phyloP scores from a whole-genome alignment of 805 yeast genomes.

The Candida wancherniae region DNA sequence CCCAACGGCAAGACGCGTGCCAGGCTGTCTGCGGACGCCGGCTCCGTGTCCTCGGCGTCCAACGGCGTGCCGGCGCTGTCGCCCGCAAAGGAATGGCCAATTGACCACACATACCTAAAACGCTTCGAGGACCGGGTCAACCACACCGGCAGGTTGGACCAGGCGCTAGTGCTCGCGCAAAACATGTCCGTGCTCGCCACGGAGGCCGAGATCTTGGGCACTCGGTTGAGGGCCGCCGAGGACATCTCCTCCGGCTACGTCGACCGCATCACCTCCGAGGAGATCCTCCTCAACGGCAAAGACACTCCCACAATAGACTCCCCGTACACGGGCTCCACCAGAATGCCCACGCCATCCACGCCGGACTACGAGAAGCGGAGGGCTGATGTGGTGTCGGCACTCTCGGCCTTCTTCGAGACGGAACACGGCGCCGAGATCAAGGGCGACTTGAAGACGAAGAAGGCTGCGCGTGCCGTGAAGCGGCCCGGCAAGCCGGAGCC shows the following conservation, averaged over 20 bases:
- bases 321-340: constrained; percentile 5
- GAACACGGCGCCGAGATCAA: no score
- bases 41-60: no score
- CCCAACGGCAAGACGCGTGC: no score
- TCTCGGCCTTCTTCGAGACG: no score
- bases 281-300: constrained; percentile 18
- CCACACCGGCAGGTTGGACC: constrained; percentile 14
- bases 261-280: constrained; percentile 35
- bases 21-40: no score
- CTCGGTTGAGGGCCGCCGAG: constrained; percentile 17
- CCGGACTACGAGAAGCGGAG: no score
- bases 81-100: constrained; percentile 1
- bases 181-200: constrained; percentile 18
- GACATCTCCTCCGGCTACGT: constrained; percentile 28
- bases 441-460: no score
- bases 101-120: constrained; percentile 9
- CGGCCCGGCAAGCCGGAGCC: constrained; percentile 4
- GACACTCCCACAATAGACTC: constrained; percentile 4
- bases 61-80: background rate
- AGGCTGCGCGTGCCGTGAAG: constrained; percentile 6
- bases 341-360: constrained; percentile 3
- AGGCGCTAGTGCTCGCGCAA: constrained; percentile 11
- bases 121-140: constrained; percentile 12
- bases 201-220: constrained; percentile 10
- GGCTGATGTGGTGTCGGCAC: no score